Evolutionary conservation across 225 moss, liverwort and hornwort genomes (phyloP).

Genomic region (Physcomitrium patens): DNA sequence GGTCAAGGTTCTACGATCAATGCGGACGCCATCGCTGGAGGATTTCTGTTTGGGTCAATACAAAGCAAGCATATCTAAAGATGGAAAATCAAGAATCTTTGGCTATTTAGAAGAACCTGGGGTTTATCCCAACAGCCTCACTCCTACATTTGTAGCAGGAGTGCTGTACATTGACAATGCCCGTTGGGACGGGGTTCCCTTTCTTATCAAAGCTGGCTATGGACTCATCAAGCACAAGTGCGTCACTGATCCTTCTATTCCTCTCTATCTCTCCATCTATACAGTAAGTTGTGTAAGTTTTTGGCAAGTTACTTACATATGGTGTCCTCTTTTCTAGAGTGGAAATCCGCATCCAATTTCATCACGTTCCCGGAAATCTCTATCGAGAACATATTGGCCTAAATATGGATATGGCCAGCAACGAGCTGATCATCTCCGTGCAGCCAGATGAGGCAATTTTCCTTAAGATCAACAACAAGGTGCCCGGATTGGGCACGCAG

Average conservation of each 20-base stretch:
- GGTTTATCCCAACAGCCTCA: constrained; percentile 54
- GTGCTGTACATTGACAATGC: constrained; percentile 21
- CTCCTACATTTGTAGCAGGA: constrained; percentile 73
- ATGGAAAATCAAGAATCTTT: background rate
- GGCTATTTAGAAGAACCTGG: background rate
- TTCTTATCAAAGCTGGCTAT: constrained; percentile 40
- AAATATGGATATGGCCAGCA: constrained; percentile 65
- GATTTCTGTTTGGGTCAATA: background rate
- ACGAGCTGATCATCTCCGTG: constrained; percentile 87
- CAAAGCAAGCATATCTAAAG: background rate
- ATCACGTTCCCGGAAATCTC: constrained; percentile 79
- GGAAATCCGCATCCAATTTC: constrained; percentile 93
- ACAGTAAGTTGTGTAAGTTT: background rate
- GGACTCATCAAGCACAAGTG: constrained; percentile 92
- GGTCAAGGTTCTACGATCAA: constrained; percentile 43
- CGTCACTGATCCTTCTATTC: background rate
- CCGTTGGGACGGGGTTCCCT: constrained; percentile 80
- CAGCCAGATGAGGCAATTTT: constrained; percentile 85
- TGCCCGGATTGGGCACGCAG: constrained; percentile 79
- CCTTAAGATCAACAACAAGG: constrained; percentile 95
- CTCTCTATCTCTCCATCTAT: background rate
- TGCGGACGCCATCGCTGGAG: background rate
- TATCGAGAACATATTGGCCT: constrained; percentile 75
- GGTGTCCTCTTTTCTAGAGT: constrained; percentile 48
- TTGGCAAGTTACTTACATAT: background rate